Evolutionary conservation across 805 yeast genomes (phyloP).

Genomic region (Metschnikowia cerradonensis): DNA sequence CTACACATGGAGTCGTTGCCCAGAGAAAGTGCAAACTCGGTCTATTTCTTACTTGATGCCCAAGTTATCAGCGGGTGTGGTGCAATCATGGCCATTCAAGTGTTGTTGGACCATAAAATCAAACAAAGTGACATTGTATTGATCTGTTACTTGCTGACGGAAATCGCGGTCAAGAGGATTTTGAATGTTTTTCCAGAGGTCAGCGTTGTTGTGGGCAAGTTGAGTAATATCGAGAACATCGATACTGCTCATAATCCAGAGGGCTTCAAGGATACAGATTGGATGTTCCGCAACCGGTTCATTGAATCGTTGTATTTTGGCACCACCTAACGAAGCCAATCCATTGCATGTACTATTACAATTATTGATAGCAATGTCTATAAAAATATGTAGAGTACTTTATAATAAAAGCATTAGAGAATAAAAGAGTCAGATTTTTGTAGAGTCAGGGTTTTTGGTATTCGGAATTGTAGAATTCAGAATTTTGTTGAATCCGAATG

Average conservation of each 20-base stretch:
- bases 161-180: constrained; percentile 69
- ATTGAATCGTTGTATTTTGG: constrained; percentile 80
- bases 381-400: neutral
- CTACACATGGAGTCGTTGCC: constrained; percentile 82
- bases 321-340: constrained; percentile 29
- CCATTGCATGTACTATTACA: neutral
- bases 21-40: constrained; percentile 23
- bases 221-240: constrained; percentile 41
- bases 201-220: constrained; percentile 62
- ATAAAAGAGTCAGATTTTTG: no score
- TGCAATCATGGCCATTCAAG: constrained; percentile 89
- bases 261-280: constrained; percentile 45
- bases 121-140: constrained; percentile 57
- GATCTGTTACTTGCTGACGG: constrained; percentile 72
- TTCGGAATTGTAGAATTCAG: no score
- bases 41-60: constrained; percentile 74
- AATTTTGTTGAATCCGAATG: no score
- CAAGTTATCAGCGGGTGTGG: constrained; percentile 92
- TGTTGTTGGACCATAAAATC: constrained; percentile 77
- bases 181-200: constrained; percentile 70
- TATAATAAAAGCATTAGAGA: no score
- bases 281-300: constrained; percentile 64
- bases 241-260: constrained; percentile 30
- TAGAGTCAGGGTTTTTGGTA: no score
- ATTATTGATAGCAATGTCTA: neutral